Evolutionary conservation across 805 yeast species (phyloP).

Genomic region (Cyberlindnera veronae): DNA sequence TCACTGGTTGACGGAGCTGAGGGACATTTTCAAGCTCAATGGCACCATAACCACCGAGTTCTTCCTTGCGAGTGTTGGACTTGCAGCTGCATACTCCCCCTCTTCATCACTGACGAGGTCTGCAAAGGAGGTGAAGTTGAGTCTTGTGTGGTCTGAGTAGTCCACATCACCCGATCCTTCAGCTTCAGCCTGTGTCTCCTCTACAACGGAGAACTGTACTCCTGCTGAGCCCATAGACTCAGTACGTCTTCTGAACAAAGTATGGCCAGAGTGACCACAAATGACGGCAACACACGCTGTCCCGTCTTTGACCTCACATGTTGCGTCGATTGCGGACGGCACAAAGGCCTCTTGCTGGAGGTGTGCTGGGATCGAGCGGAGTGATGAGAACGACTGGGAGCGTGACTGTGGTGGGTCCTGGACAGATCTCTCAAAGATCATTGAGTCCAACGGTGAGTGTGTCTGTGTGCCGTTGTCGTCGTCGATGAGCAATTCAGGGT

Average conservation of each 20-base stretch:
- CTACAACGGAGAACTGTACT: background rate
- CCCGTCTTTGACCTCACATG: slow-evolving; percentile 5
- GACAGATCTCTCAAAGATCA: slow-evolving; percentile 16
- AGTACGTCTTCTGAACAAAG: slow-evolving; percentile 11
- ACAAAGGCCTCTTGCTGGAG: slow-evolving; percentile 14
- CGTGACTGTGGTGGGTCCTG: slow-evolving; percentile 12
- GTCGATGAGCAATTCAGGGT: too few relatives aligned
- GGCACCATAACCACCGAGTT: slow-evolving; percentile 16
- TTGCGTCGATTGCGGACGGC: slow-evolving; percentile 18
- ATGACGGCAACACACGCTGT: slow-evolving; percentile 9
- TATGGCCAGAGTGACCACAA: slow-evolving; percentile 16
- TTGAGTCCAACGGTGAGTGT: slow-evolving; percentile 5
- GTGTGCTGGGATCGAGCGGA: slow-evolving; percentile 15
- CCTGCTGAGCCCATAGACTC: slow-evolving; percentile 4
- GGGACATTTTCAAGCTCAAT: slow-evolving; percentile 5
- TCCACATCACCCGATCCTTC: slow-evolving; percentile 14
- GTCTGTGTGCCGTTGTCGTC: slow-evolving; percentile 1
- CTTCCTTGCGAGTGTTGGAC: slow-evolving; percentile 7
- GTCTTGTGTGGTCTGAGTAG: slow-evolving; percentile 22
- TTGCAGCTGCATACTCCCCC: background rate
- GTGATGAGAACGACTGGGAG: slow-evolving; percentile 13
- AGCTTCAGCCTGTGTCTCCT: background rate
- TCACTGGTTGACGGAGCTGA: slow-evolving; percentile 2
- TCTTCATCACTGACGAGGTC: slow-evolving; percentile 25
- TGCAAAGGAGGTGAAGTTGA: slow-evolving; percentile 27